Evolutionary conservation across 2,329 filamentous ascomycete species (phyloP), one percentile per base, ranked within the genome.

Genomic region (Aspergillus melleus): DNA sequence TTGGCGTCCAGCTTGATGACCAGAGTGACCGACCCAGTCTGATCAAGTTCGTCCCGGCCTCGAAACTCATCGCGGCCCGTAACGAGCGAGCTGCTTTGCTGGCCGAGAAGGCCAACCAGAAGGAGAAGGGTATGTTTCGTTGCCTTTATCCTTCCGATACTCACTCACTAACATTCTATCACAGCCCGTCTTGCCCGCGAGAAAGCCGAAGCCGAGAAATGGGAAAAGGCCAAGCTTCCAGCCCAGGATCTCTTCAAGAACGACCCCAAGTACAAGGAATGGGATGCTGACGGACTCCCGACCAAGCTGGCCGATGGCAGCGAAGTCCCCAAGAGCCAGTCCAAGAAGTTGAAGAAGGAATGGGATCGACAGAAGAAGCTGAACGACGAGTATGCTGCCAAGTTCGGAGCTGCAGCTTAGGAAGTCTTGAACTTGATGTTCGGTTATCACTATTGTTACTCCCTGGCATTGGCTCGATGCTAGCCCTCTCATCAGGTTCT

Each of bases 301-400:
- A 90, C 85, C 0, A 90, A 88, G 77, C 86, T 92, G 73, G 87
- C 86, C 62, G 87, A 90, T 32, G 92, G 92, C 0, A 88, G 86
- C 61, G 91, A 96, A 66, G 82, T 97, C 42, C 85, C 90, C 4
- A 96, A 96, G 81, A 90, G 84, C 61, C 85, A 87, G 71, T 71
- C 79, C 54, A 97, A 97, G 83, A 93, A 91, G 80, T 76, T 96
- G 67, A 88, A 83, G 78, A 97, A 97, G 81, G 88, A 92, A 58
- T 96, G 91, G 91, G 90, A 96, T 68, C 88, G 83, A 73, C 94
- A 97, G 80, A 95, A 92, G 83, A 96, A 94, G 83, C 20, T 47
- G 19, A 47, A 47, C 20, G 44, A 47, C 20, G 44, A 47, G 20
- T 47, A 47, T 14, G 8, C 12, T 14, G 44, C 44, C 44, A 47